These are phyloP conservation scores for Ustilago nuda DNA, from an alignment of 1,284 basidiomycete genomes.

Conservation along the genomic window DNA sequence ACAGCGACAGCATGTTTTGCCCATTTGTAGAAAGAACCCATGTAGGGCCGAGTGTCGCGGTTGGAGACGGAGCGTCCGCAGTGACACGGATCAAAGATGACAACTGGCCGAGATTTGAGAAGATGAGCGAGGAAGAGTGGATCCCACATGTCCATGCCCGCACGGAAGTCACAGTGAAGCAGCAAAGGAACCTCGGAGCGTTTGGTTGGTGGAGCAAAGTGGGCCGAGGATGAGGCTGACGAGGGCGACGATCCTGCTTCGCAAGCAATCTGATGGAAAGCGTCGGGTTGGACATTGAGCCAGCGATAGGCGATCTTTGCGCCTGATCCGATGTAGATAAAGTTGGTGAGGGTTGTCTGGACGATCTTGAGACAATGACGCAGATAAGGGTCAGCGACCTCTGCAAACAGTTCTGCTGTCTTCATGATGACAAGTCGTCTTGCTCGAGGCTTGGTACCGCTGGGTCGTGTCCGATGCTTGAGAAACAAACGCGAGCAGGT, in stretches of 20 bases:
- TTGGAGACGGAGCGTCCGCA: slow-evolving; percentile 40
- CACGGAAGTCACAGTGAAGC: slow-evolving; percentile 43
- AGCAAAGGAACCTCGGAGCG: slow-evolving; percentile 29
- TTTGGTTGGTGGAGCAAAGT: neutral
- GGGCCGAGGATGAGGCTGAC: slow-evolving; percentile 11
- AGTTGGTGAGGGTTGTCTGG: slow-evolving; percentile 38
- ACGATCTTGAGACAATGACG: slow-evolving; percentile 42
- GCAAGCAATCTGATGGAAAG: slow-evolving; percentile 24
- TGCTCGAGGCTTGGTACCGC: neutral
- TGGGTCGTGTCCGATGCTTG: slow-evolving; percentile 2
- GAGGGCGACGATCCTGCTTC: slow-evolving; percentile 4
- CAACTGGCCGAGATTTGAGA: slow-evolving; percentile 39
- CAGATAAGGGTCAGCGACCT: slow-evolving; percentile 35
- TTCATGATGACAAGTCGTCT: slow-evolving; percentile 1
- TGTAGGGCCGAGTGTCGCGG: slow-evolving; percentile 42
- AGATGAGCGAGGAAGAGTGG: slow-evolving; percentile 53
- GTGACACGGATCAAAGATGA: slow-evolving; percentile 46
- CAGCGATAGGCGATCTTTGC: slow-evolving; percentile 50
- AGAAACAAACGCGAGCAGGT: neutral
- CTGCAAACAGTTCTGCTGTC: slow-evolving; percentile 23
- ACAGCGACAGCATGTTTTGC: slow-evolving; percentile 42
- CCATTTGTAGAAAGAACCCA: slow-evolving; percentile 50
- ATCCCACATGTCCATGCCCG: slow-evolving; percentile 45
- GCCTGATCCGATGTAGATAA: slow-evolving; percentile 41
- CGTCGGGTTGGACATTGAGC: slow-evolving; percentile 37